Conservation (phyloP, 768 basidiomycete genomes). For the Psilocybe azurescens region DNA sequence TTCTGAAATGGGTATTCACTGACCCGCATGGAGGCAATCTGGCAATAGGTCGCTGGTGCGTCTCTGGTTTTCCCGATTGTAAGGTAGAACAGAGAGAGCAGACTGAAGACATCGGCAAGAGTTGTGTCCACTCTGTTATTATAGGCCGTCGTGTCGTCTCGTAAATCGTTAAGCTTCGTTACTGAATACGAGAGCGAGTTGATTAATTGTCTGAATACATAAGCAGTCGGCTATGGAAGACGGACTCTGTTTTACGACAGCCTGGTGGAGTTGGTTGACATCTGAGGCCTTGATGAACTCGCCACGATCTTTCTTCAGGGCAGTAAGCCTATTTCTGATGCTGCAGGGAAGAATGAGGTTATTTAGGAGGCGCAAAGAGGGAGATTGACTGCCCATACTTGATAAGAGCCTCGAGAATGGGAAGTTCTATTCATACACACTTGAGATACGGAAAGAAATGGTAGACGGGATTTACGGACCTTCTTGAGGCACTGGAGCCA, state of each 20-base stretch:
- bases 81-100: conserved; percentile 96
- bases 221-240: conserved; percentile 13
- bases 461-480: conserved; percentile 46
- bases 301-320: conserved; percentile 90
- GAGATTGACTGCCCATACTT: conserved; percentile 55
- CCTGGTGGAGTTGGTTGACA: conserved; percentile 91
- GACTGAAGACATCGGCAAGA: conserved; percentile 92
- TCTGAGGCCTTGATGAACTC: conserved; percentile 93
- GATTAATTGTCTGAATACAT: conserved; percentile 6
- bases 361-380: conserved; percentile 21
- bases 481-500: conserved; percentile 83
- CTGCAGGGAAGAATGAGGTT: conserved; percentile 43
- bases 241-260: conserved; percentile 92
- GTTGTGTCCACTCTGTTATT: conserved; percentile 95
- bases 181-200: conserved; percentile 47
- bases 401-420: conserved; percentile 94
- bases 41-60: conserved; percentile 93
- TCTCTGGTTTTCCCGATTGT: conserved; percentile 97
- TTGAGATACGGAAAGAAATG: conserved; percentile 16
- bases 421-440: conserved; percentile 65
- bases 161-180: conserved; percentile 89
- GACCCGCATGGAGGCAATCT: conserved; percentile 95
- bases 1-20: conserved; percentile 41
- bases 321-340: conserved; percentile 94
- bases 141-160: conserved; percentile 75